Conservation (phyloP, 75 land plant species). For the Isoetes taiwanensis region DNA sequence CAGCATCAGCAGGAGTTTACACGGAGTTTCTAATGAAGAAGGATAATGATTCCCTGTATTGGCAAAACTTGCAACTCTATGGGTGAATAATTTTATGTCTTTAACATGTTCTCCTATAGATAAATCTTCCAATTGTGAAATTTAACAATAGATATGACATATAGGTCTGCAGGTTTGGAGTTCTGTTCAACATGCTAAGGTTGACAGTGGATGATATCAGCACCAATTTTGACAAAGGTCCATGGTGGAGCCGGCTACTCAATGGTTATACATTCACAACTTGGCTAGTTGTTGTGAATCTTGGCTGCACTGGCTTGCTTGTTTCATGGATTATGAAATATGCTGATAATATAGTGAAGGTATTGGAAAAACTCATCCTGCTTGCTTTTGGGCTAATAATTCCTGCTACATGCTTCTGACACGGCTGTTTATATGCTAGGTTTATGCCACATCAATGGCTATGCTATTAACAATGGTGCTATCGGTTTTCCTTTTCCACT, state of each 20-base stretch:
- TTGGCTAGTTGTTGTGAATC: slow-evolving; percentile 88
- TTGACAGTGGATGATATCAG: slow-evolving; percentile 56
- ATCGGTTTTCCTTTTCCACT: slow-evolving; percentile 63
- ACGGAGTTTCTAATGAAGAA: slow-evolving; percentile 96
- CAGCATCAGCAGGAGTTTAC: slow-evolving; percentile 91
- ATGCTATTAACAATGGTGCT: slow-evolving; percentile 89
- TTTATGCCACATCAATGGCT: slow-evolving; percentile 97
- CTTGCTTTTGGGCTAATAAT: not conserved
- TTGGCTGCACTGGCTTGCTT: slow-evolving; percentile 79
- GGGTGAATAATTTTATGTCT: slow-evolving; percentile 41
- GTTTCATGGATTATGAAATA: slow-evolving; percentile 99
- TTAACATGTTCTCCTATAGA: not conserved
- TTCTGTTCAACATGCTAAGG: slow-evolving; percentile 63
- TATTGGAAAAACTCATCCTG: not conserved
- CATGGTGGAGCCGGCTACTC: slow-evolving; percentile 76
- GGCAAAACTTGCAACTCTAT: slow-evolving; percentile 95
- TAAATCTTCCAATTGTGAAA: not conserved
- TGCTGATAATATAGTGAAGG: slow-evolving; percentile 97
- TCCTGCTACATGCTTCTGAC: not conserved
- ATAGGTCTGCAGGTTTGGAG: slow-evolving; percentile 61
- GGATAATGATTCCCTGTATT: slow-evolving; percentile 79
- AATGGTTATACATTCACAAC: slow-evolving; percentile 64
- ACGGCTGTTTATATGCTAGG: slow-evolving; percentile 28
- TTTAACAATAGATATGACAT: not conserved
- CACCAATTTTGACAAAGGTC: slow-evolving; percentile 58